Percentiles rank a stretch among this genome's conserved stretches.
These are phyloP conservation scores for Metschnikowia drakensbergensis DNA, from an alignment of 805 yeast genomes.

Conservation along the genomic window DNA sequence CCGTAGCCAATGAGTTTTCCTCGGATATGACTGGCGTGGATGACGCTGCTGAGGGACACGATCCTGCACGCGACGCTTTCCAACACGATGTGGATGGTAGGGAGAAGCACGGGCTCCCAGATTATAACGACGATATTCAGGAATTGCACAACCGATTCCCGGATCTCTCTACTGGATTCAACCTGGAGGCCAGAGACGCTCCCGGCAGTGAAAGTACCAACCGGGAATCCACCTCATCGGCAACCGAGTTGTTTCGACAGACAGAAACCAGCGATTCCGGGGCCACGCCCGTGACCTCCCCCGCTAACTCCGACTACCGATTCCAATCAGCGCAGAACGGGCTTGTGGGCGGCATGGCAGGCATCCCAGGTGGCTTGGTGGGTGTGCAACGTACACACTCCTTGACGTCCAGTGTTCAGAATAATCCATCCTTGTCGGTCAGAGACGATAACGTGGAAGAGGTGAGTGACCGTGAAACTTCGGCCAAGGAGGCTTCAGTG, in stretches of 20 bases:
- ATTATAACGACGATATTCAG: conserved; percentile 15
- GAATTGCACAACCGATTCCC: conserved; percentile 27
- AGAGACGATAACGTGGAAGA: conserved; percentile 62
- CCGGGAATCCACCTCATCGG: conserved; percentile 34
- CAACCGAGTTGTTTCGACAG: conserved; percentile 24
- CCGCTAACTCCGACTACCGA: conserved; percentile 46
- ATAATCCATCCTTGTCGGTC: conserved; percentile 87
- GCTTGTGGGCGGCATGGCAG: conserved; percentile 38
- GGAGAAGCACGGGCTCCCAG: conserved; percentile 5
- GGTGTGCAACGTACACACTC: conserved; percentile 68
- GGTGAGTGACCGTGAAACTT: conserved; percentile 41
- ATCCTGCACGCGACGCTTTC: conserved; percentile 14
- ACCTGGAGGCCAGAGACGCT: conserved; percentile 7
- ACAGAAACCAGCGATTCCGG: conserved; percentile 29
- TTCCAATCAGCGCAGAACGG: conserved; percentile 33
- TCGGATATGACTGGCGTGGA: conserved; percentile 26
- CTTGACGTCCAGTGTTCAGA: conserved; percentile 84
- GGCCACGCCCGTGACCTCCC: conserved; percentile 49
- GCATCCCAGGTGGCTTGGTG: conserved; percentile 42
- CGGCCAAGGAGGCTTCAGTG: conserved; percentile 19
- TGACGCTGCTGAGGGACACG: conserved; percentile 5
- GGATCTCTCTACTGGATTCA: conserved; percentile 29
- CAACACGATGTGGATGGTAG: conserved; percentile 24
- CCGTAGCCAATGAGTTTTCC: conserved; percentile 6
- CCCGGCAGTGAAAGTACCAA: conserved; percentile 20